Percentiles rank a stretch among this genome's conserved stretches.
phyloP scores from a whole-genome alignment of 2,329 filamentous ascomycete species.

The Aspergillus alliaceus region DNA sequence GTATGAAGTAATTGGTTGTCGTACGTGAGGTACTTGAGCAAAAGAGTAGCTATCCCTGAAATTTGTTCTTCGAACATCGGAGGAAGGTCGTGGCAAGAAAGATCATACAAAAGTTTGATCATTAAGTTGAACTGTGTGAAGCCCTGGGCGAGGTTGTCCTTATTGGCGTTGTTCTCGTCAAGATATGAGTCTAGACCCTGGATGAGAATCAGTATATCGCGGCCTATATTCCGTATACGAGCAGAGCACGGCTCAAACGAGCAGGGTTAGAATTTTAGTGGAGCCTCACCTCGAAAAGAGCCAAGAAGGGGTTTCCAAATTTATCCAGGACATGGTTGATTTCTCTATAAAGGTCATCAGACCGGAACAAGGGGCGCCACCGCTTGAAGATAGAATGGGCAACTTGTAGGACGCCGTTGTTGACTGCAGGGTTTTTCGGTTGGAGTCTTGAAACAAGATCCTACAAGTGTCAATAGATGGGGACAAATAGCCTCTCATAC shows the following conservation, averaged over 20 bases:
- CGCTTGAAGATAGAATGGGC: slow-evolving; percentile 97
- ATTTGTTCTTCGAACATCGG: slow-evolving; percentile 93
- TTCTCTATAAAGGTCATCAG: slow-evolving; percentile 88
- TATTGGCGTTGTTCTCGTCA: slow-evolving; percentile 72
- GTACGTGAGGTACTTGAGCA: slow-evolving; percentile 93
- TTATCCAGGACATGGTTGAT: slow-evolving; percentile 91
- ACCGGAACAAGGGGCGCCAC: slow-evolving; percentile 92
- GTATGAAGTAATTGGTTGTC: slow-evolving; percentile 79
- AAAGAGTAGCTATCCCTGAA: slow-evolving; percentile 68
- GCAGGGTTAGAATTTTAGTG: neutral
- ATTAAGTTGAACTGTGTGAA: slow-evolving; percentile 85
- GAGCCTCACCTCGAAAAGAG: slow-evolving; percentile 69
- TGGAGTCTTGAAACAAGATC: slow-evolving; percentile 89
- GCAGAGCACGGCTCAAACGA: neutral
- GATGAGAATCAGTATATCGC: slow-evolving; percentile 13
- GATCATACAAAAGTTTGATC: slow-evolving; percentile 89
- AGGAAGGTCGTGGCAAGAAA: slow-evolving; percentile 95
- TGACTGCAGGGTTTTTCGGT: slow-evolving; percentile 75
- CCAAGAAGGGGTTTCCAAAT: slow-evolving; percentile 81
- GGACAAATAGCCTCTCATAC: neutral
- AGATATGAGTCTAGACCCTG: slow-evolving; percentile 58
- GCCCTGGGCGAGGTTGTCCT: slow-evolving; percentile 70
- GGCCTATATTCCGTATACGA: neutral
- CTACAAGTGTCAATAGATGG: slow-evolving; percentile 38
- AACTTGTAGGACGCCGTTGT: slow-evolving; percentile 92